Evolutionary conservation across 2,329 filamentous ascomycete genomes (phyloP), one percentile per base, ranked within the genome.

Genomic region (Aspergillus novoparasiticus): DNA sequence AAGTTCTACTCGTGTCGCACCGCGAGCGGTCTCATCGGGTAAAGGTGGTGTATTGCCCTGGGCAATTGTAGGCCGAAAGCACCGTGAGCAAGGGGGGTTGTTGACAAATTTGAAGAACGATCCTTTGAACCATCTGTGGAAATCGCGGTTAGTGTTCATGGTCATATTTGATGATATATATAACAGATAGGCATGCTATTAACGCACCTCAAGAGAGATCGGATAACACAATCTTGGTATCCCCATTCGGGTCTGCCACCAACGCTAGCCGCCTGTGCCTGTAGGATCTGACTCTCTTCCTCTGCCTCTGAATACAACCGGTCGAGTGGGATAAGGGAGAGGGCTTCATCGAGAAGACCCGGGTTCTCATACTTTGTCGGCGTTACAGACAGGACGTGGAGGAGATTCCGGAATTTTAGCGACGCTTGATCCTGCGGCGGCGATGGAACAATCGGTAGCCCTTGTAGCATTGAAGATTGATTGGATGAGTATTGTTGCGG

Each of bases 31-130:
- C 80, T 99, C 95, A 60, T 98, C 95, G 1, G 92, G 91, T 0
- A 90, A 90, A 9, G 95, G 93, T 34, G 90, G 88, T 1, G 92
- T 92, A 86, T 92, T 90, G 70, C 94, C 94, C 72, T 90, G 87
- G 11, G 89, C 89, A 61, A 95, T 87, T 3, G 94, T 97, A 45
- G 93, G 92, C 57, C 90, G 92, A 69, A 89, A 83, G 78, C 95
- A 99, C 60, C 87, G 84, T 11, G 90, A 86, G 78, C 95, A 98
- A 21, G 90, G 86, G 0, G 95, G 95, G 79, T 97, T 97, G 82
- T 97, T 96, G 72, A 98, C 93, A 90, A 94, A 99, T 64, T 90
- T 89, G 80, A 98, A 98, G 81, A 98, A 98, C 9, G 91, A 90
- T 68, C 90, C 87, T 82, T 95, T 96, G 82, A 97, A 99, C 95